Base-by-base conservation (phyloP, 345 rosid genomes). In the Abelmoschus esculentus region DNA sequence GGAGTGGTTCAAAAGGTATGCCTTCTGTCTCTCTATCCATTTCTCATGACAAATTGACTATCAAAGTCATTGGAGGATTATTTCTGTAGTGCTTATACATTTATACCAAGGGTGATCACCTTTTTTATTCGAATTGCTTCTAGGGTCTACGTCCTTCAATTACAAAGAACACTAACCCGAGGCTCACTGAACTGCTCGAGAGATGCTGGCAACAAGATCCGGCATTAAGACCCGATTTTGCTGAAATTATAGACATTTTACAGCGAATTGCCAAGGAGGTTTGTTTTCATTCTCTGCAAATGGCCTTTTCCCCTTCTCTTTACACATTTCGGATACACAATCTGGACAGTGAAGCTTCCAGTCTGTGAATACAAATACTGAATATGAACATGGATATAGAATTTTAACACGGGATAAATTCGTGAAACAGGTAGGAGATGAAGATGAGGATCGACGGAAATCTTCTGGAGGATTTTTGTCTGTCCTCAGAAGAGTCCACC, bases 1-100 rank as follows among this genome's bases (percentile, higher is more conserved):
- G 97, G 96, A 52, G 99, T 89, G 54, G 99, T 95, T 75, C 97
- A 95, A 74, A 91, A 91, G 97, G 98, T 93, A 84, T 55, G 26
- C 12, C 17, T 15, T 40, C 6, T 13, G 17, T 22, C 26, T 22
- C 44, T 61, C n/a, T 61, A n/a, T 14, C 63, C 13, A 22, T 59
- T 42, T 10, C 8, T 36, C 50, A 63, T 63, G 67, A 19, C 13
- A 40, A 63, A 50, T n/a, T 0, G 19, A 46, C 15, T 44, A 19
- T 19, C 26, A 46, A 42, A 6, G n/a, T 6, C 36, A 5, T 22
- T 22, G 7, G 36, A 34, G 36, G 5, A 34, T 34, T 3, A 34
- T 22, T 22, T 22, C 26, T 22, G 26, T 22, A 22, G 22, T 66
- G 19, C 38, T 49, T 49, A 29, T 11, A 28, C 5, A 12, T 22